phyloP scores from a whole-genome alignment of 1,284 basidiomycete genomes.

The Gymnopus androsaceus region DNA sequence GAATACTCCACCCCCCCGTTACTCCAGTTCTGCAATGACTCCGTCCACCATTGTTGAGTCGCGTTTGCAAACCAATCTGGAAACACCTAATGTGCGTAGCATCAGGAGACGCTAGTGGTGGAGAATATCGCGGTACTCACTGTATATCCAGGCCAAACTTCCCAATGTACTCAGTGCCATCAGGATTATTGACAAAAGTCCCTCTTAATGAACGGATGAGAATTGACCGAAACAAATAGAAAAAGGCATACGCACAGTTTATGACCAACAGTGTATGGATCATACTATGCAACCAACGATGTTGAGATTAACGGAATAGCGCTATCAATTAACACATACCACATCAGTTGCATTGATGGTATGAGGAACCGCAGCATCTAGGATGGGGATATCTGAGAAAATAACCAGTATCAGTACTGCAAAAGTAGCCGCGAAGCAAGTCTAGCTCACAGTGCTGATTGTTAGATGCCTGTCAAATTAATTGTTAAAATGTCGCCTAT shows the following conservation, averaged over 20 bases:
- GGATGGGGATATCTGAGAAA: constrained; percentile 21
- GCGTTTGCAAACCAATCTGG: constrained; percentile 43
- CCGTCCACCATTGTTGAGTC: constrained; percentile 59
- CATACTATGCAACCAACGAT: constrained; percentile 42
- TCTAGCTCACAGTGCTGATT: constrained; percentile 40
- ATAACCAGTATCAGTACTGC: no score
- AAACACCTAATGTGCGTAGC: background rate
- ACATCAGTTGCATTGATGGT: constrained; percentile 22
- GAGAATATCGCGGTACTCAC: constrained; percentile 28
- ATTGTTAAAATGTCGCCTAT: no score
- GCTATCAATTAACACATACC: constrained; percentile 5
- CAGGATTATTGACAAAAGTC: constrained; percentile 67
- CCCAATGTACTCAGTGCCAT: constrained; percentile 67
- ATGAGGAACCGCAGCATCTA: constrained; percentile 25
- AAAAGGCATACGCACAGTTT: constrained; percentile 33
- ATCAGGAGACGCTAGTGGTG: background rate
- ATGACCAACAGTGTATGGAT: constrained; percentile 42
- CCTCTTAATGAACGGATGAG: constrained; percentile 47
- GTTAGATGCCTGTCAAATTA: constrained; percentile 28
- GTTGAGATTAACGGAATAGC: background rate
- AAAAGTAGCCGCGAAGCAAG: no score
- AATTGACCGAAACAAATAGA: constrained; percentile 11
- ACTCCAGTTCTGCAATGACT: constrained; percentile 62
- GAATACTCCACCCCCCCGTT: constrained; percentile 59
- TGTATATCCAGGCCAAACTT: constrained; percentile 59